Conservation (phyloP, 257 asterid species). For the Fraxinus excelsior region DNA sequence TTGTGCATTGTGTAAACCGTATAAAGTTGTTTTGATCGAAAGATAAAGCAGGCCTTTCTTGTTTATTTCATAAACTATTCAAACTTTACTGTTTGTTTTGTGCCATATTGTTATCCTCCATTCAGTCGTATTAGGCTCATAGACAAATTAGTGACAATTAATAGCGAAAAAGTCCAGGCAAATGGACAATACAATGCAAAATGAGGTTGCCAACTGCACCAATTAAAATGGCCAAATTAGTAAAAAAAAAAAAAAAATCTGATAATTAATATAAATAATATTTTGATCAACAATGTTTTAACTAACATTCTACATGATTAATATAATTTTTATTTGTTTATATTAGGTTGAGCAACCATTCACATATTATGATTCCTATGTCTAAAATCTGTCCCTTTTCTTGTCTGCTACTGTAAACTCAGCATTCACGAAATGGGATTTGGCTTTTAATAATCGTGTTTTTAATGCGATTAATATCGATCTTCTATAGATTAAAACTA, state of each 20-base stretch:
- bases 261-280: neutral
- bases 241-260: conserved; percentile 1
- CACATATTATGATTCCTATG: conserved; percentile 30
- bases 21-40: conserved; percentile 32
- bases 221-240: too few relatives aligned
- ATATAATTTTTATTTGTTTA: conserved; percentile 35
- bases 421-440: conserved; percentile 47
- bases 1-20: conserved; percentile 56
- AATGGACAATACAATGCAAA: neutral
- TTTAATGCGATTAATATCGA: conserved; percentile 32
- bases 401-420: conserved; percentile 56
- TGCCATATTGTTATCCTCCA: neutral
- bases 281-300: conserved; percentile 18
- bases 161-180: neutral
- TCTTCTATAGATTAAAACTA: conserved; percentile 27
- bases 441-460: conserved; percentile 25
- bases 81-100: conserved; percentile 22
- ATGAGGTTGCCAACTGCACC: neutral
- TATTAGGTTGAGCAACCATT: conserved; percentile 47
- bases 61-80: conserved; percentile 43
- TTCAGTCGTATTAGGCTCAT: neutral
- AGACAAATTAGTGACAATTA: neutral
- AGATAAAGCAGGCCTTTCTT: conserved; percentile 29
- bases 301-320: conserved; percentile 32
- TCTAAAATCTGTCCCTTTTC: conserved; percentile 44